These are phyloP conservation scores for Cryptococcus sp. DNA, from an alignment of 1,284 basidiomycete species.

Conservation along the genomic window DNA sequence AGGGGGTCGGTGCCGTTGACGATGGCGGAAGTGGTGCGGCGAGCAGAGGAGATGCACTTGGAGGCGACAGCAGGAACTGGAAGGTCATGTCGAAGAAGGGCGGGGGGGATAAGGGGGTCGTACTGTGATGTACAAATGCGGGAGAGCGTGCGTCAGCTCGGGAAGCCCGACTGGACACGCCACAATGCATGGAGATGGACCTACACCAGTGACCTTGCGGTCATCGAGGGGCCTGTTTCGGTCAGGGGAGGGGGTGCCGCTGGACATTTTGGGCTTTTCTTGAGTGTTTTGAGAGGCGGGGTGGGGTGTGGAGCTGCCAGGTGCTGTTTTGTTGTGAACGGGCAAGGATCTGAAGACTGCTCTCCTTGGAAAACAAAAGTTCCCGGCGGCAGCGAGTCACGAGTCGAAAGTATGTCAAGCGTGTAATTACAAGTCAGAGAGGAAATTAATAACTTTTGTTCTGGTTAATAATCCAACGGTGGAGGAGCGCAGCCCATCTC, in stretches of 20 bases:
- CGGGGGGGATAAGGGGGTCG: slow-evolving; percentile 88
- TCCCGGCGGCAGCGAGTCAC: background rate
- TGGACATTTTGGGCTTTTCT: slow-evolving; percentile 22
- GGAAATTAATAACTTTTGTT: too few species aligned
- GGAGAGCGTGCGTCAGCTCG: background rate
- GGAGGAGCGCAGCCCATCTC: too few species aligned
- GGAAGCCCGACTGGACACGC: background rate
- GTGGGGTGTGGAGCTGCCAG: background rate
- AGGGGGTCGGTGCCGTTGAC: slow-evolving; percentile 68
- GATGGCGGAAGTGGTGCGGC: slow-evolving; percentile 71
- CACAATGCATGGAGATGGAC: slow-evolving; percentile 14
- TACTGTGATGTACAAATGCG: slow-evolving; percentile 57
- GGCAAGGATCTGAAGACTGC: background rate
- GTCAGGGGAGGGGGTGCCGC: slow-evolving; percentile 41
- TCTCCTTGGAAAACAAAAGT: background rate
- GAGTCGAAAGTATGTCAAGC: background rate
- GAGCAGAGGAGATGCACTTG: slow-evolving; percentile 71
- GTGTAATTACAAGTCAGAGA: too few species aligned
- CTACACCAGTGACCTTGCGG: slow-evolving; percentile 45
- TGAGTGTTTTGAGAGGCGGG: background rate
- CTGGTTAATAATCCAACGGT: too few species aligned
- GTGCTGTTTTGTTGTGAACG: background rate
- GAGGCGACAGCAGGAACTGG: slow-evolving; percentile 51
- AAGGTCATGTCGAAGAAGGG: slow-evolving; percentile 80
- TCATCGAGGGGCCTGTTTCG: slow-evolving; percentile 42